phyloP scores from a whole-genome alignment of 495 filamentous ascomycete genomes.

The Terfezia claveryi region DNA sequence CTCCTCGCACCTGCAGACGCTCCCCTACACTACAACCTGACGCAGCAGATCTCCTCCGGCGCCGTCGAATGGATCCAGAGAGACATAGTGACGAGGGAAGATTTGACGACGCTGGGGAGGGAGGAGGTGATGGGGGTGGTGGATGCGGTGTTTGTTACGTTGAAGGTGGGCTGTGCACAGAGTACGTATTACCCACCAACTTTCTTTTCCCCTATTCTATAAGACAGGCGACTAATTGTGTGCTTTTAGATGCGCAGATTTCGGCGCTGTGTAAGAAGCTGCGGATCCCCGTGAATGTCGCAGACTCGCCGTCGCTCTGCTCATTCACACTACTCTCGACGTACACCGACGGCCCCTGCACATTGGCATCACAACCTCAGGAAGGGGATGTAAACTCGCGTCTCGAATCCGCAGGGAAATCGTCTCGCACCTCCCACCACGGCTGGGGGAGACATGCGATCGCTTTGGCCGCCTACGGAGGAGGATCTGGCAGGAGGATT shows the following conservation, averaged over 20 bases:
- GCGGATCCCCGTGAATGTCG: conserved; percentile 79
- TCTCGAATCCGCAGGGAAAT: conserved; percentile 79
- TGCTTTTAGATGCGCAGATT: conserved; percentile 29
- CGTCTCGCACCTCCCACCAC: conserved; percentile 47
- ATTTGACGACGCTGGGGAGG: conserved; percentile 55
- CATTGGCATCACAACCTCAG: conserved; percentile 88
- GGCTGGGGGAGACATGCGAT: conserved; percentile 63
- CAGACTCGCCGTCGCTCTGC: conserved; percentile 64
- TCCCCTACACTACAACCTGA: conserved; percentile 48
- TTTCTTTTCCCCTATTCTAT: too few relatives aligned
- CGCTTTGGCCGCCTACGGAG: conserved; percentile 55
- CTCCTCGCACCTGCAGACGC: conserved; percentile 50
- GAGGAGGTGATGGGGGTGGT: conserved; percentile 58
- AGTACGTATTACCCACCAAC: too few relatives aligned
- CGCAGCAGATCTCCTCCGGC: conserved; percentile 48
- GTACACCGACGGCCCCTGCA: conserved; percentile 81
- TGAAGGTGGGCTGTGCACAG: too few relatives aligned
- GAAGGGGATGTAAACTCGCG: conserved; percentile 83
- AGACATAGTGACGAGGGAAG: conserved; percentile 9
- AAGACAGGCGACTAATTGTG: too few relatives aligned
- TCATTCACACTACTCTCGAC: conserved; percentile 77
- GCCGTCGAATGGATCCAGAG: conserved; percentile 44
- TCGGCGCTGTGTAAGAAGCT: conserved; percentile 53
- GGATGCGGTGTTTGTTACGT: conserved; percentile 79
- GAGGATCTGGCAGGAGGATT: conserved; percentile 60